Evolutionary conservation across 495 filamentous ascomycete genomes (phyloP), one percentile per base, ranked within the genome.

Genomic region (Arthonia radiata): DNA sequence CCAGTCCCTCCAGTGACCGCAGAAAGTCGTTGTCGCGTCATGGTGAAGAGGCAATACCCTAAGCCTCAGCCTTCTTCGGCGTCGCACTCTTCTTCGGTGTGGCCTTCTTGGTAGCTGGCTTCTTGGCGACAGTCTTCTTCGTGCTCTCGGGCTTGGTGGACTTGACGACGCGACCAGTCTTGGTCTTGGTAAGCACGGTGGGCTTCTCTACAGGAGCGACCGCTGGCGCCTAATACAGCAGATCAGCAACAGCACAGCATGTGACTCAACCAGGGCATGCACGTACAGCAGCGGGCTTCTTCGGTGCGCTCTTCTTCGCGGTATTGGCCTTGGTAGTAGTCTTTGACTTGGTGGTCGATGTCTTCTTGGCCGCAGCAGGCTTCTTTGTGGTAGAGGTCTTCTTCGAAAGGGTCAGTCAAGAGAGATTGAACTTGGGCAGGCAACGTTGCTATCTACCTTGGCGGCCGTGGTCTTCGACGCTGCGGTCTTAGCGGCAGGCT

Each of bases 361-460:
- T 48, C 26, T 62, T 63, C 52, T 69, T 61, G 24, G 53, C 45
- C 26, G 63, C 51, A 15, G 50, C 52, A 26, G 52, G 40, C 33
- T 63, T 60, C 53, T 64, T 64, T 37, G 11, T 11, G 19, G 7
- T 50, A 44, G 32, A 47, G 48, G 53, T 16, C 42, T 41, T 17
- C 43, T 41, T 14, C 40, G 41, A 13, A 46, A 46, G 25, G 47
- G 45, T 54, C 52, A 43, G 48, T 40, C 17, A 28, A 29, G 8
- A 41, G 18, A 18, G 37, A 29, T 18, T 39, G 41, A 28, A 49
- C 52, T 54, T 59, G n/a, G n/a, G n/a, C n/a, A n/a, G n/a, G n/a
- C n/a, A n/a, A n/a, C n/a, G n/a, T n/a, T n/a, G n/a, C n/a, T n/a
- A n/a, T n/a, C n/a, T 63, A 22, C 19, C 46, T 56, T 64, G 18